These are phyloP conservation scores for Coemansia sp. DNA, from an alignment of 192 early-diverging fungal genomes.

Conservation along the genomic window DNA sequence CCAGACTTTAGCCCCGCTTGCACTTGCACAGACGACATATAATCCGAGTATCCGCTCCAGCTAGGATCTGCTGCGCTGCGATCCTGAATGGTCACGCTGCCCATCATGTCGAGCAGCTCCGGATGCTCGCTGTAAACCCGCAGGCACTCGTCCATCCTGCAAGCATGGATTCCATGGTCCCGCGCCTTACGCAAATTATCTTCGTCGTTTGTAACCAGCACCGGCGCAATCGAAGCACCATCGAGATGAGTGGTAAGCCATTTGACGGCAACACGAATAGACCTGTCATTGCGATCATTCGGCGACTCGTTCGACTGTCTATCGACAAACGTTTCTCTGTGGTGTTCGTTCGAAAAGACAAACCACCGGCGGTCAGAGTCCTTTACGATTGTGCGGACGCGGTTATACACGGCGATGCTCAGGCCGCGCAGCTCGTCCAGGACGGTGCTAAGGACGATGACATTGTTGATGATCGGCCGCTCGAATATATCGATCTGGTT, in stretches of 20 bases:
- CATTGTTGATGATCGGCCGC: constrained; percentile 80
- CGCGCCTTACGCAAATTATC: constrained; percentile 75
- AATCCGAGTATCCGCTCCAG: constrained; percentile 61
- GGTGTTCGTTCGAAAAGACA: constrained; percentile 96
- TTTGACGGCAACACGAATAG: constrained; percentile 78
- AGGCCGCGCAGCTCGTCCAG: constrained; percentile 87
- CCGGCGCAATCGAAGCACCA: constrained; percentile 52
- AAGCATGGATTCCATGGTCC: constrained; percentile 61
- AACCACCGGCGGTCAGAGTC: constrained; percentile 79
- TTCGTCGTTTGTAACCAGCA: constrained; percentile 88
- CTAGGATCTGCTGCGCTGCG: constrained; percentile 49
- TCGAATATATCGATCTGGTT: constrained; percentile 95
- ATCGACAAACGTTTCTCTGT: constrained; percentile 86
- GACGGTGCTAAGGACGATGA: constrained; percentile 92
- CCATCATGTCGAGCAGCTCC: constrained; percentile 92
- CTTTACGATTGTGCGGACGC: constrained; percentile 69
- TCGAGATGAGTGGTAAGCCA: constrained; percentile 84
- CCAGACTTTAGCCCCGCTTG: constrained; percentile 82
- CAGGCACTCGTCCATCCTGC: constrained; percentile 79
- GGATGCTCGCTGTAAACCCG: constrained; percentile 68
- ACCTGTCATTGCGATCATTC: constrained; percentile 95
- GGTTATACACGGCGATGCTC: constrained; percentile 75
- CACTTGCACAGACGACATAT: constrained; percentile 75
- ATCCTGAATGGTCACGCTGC: constrained; percentile 50
- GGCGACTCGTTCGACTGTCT: constrained; percentile 75